Evolutionary conservation across 176 grass and related monocot genomes (phyloP).

Genomic region (Aechmea fasciata): DNA sequence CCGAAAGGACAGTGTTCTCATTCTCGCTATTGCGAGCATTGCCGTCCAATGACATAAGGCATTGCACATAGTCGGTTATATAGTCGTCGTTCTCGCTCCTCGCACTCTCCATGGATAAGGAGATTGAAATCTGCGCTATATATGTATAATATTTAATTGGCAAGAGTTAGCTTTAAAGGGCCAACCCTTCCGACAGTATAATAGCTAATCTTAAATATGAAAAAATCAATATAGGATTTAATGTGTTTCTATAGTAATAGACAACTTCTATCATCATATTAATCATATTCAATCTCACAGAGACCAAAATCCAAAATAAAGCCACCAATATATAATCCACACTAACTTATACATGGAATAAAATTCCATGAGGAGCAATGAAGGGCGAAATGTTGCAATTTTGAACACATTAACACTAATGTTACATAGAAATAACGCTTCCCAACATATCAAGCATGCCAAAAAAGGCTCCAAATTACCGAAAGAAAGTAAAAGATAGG

Average conservation of each 20-base stretch:
- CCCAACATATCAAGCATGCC: not conserved
- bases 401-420: not conserved
- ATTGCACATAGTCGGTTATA: conserved; percentile 79
- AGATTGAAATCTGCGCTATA: not conserved
- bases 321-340: not conserved
- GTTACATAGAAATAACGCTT: not conserved
- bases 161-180: not conserved
- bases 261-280: not conserved
- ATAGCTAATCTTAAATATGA: no score
- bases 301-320: not conserved
- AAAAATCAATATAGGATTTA: no score
- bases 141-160: not conserved
- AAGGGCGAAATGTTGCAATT: not conserved
- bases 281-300: not conserved
- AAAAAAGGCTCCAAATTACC: not conserved
- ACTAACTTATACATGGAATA: not conserved
- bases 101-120: conserved; percentile 32
- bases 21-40: conserved; percentile 31
- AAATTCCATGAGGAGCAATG: not conserved
- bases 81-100: conserved; percentile 45
- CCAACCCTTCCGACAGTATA: not conserved
- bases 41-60: conserved; percentile 79
- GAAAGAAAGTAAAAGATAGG: not conserved
- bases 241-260: not conserved
- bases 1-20: conserved; percentile 31